Evolutionary conservation across 2,329 filamentous ascomycete genomes (phyloP).

Genomic region (Truncatella angustata): DNA sequence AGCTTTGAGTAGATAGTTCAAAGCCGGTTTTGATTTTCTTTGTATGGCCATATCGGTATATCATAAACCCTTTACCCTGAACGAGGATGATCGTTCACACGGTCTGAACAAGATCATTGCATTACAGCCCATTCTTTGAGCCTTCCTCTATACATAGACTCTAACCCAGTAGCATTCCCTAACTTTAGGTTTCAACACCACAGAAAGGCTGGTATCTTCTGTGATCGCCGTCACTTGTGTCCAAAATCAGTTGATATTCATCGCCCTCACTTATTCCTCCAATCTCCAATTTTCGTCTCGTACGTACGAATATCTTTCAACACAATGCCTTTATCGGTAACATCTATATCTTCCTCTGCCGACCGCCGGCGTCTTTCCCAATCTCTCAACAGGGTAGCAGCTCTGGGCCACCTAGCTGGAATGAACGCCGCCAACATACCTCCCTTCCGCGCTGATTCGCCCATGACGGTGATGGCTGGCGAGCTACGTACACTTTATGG

Average conservation of each 20-base stretch:
- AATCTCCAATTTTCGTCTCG: too few relatives aligned
- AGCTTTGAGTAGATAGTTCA: not conserved
- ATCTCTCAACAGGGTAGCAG: constrained; percentile 6
- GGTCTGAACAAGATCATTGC: not conserved
- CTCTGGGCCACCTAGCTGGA: not conserved
- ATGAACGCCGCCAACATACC: not conserved
- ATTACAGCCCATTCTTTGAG: not conserved
- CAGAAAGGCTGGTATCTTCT: constrained; percentile 2
- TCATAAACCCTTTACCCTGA: not conserved
- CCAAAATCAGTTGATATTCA: too few relatives aligned
- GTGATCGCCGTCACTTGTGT: too few relatives aligned
- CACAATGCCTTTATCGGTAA: constrained; percentile 4
- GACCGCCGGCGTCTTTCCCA: constrained; percentile 1
- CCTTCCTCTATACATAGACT: not conserved
- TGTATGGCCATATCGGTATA: not conserved
- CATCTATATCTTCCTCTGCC: not conserved
- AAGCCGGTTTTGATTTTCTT: not conserved
- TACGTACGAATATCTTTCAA: not conserved
- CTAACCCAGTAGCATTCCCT: not conserved
- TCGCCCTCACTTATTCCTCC: not conserved
- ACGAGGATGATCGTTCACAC: not conserved
- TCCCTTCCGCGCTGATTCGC: not conserved
- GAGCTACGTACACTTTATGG: constrained; percentile 5
- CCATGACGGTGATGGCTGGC: constrained; percentile 9
- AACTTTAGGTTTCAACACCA: not conserved